phyloP scores from a whole-genome alignment of 176 grass and related monocot genomes.

The Ensete glaucum region DNA sequence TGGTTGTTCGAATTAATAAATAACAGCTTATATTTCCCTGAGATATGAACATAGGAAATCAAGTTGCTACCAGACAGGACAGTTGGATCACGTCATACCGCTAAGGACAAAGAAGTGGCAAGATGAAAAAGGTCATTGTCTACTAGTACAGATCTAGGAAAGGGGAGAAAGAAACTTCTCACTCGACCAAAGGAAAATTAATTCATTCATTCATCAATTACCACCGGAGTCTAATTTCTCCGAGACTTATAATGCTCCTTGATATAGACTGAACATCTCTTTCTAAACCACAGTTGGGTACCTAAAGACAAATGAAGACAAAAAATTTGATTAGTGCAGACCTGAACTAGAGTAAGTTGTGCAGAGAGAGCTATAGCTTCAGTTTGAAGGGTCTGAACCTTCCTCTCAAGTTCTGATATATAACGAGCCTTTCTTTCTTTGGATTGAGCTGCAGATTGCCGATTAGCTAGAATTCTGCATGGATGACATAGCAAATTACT shows the following conservation, averaged over 20 bases:
- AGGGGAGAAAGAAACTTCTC: neutral
- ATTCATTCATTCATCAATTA: too few relatives aligned
- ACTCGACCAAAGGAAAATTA: too few relatives aligned
- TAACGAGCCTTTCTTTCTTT: constrained; percentile 99
- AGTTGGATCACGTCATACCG: neutral
- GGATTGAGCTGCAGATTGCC: constrained; percentile 95
- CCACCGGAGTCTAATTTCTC: too few relatives aligned
- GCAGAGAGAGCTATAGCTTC: constrained; percentile 98
- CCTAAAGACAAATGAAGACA: constrained; percentile 17
- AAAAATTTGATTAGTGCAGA: constrained; percentile 13
- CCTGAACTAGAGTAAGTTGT: constrained; percentile 95
- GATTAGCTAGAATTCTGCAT: constrained; percentile 91
- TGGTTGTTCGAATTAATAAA: too few relatives aligned
- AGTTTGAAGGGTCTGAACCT: constrained; percentile 98
- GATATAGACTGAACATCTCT: too few relatives aligned
- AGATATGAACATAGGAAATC: neutral
- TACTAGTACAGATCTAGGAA: neutral
- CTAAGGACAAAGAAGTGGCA: neutral
- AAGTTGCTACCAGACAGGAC: neutral
- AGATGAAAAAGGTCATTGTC: neutral
- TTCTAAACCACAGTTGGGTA: neutral
- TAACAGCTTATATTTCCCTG: too few relatives aligned
- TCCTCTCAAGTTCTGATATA: constrained; percentile 91
- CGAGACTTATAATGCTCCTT: too few relatives aligned
- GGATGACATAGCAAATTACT: neutral